Base-by-base conservation (phyloP, 1,284 basidiomycete species). In the Cryptococcus hybrid region DNA sequence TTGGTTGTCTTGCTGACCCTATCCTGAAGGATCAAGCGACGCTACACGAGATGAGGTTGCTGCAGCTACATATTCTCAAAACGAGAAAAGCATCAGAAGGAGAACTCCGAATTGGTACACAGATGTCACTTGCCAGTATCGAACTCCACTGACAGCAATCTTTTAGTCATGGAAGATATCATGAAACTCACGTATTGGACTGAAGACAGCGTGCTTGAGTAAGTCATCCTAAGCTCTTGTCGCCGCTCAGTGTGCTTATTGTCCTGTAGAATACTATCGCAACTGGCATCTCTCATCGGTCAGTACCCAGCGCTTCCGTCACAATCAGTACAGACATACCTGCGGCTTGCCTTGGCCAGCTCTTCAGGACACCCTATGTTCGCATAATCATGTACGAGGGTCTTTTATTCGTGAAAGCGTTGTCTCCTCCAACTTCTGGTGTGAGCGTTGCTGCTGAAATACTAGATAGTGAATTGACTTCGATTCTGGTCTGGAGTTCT, bases 301-400 rank as follows among this genome's bases (percentile, higher is more conserved):
- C 15, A 42, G 7, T 51, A 51, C 15, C 42, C 36, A 7, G 50
- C 35, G 6, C 15, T 1, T 39, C 13, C 39, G 1, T 24, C 9
- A 24, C 37, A 15, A 12, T 34, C 39, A 18, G 18, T 24, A 1
- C 50, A 40, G 15, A 51, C 9, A 42, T 34, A 39, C 7, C 39
- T 51, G 11, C 38, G 18, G 8, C n/a, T 12, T 3, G 39, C 50
- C 18, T 9, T 51, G 4, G 35, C 39, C 37, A 9, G 40, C 18
- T n/a, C 8, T 12, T 18, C 38, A 12, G 50, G 50, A n/a, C 39
- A 51, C 38, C 50, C 24, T 34, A 40, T 36, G 38, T 51, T 6
- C 50, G 40, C 13, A 11, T 51, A 8, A 51, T 51, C 37, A 51
- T 51, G 15, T 51, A 51, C 11, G 50, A 51, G 18, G 50, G 50